These are phyloP conservation scores for Oropetium thomaeum DNA, from an alignment of 176 grass and related monocot species.

Conservation along the genomic window DNA sequence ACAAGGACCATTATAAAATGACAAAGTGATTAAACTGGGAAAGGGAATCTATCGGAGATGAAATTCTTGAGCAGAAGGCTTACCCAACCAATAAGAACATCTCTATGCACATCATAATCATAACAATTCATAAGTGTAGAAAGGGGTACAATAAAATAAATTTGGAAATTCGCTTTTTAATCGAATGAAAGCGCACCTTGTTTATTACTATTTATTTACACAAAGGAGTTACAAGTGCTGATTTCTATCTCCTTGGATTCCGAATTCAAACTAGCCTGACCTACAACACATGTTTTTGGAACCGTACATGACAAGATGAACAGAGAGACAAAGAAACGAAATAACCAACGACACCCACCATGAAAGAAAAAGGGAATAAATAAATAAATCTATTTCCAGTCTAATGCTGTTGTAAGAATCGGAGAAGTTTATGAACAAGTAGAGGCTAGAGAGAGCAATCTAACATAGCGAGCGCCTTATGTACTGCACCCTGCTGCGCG, in stretches of 20 bases:
- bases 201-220: conserved; percentile 32
- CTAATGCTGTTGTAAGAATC: no score
- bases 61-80: neutral
- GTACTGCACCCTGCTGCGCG: conserved; percentile 36
- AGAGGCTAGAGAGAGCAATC: conserved; percentile 62
- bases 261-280: neutral
- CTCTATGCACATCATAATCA: no score
- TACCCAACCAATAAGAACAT: neutral
- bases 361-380: neutral
- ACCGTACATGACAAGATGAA: neutral
- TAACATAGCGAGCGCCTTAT: conserved; percentile 60
- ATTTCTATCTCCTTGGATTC: conserved; percentile 15
- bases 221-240: conserved; percentile 8
- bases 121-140: no score
- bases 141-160: neutral
- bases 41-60: neutral
- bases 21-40: neutral
- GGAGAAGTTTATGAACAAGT: no score
- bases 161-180: neutral
- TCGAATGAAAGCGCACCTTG: neutral
- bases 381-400: neutral
- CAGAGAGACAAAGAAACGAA: neutral
- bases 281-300: neutral
- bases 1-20: no score
- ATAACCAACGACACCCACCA: neutral